A percentile compares a stretch with the other conserved stretches of the same genome.
These are phyloP conservation scores for Cyclaneusma minus DNA, from an alignment of 2,329 filamentous ascomycete genomes.

Conservation along the genomic window DNA sequence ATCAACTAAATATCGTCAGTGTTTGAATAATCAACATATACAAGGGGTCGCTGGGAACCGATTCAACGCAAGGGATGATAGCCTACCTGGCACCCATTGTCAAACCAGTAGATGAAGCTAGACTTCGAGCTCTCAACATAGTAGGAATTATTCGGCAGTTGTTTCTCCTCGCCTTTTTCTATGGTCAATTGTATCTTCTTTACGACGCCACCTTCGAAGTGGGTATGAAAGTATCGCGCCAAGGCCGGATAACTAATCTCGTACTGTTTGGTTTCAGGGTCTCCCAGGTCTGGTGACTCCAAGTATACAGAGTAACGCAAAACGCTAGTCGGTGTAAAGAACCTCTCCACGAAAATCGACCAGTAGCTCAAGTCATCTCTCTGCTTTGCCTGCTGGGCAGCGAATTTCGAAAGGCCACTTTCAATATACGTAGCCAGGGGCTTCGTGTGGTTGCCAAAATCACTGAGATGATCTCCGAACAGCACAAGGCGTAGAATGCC, in stretches of 20 bases:
- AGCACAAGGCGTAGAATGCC: conserved; percentile 44
- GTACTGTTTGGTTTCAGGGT: conserved; percentile 58
- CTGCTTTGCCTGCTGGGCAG: conserved; percentile 35
- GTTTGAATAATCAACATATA: neutral
- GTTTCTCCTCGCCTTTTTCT: conserved; percentile 46
- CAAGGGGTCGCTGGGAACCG: too few species aligned
- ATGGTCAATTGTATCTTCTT: conserved; percentile 74
- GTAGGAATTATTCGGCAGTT: conserved; percentile 46
- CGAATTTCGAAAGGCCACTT: conserved; percentile 8
- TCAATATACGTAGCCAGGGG: conserved; percentile 11
- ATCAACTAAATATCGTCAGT: conserved; percentile 42
- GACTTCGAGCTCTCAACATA: conserved; percentile 63
- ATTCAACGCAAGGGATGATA: conserved; percentile 1
- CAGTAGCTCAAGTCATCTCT: conserved; percentile 61
- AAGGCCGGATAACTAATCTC: conserved; percentile 73
- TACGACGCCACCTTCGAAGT: conserved; percentile 78
- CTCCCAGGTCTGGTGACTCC: conserved; percentile 38
- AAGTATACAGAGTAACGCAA: conserved; percentile 58
- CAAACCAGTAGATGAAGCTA: conserved; percentile 80
- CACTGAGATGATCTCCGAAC: conserved; percentile 46
- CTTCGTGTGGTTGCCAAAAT: conserved; percentile 31
- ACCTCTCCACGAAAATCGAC: conserved; percentile 63
- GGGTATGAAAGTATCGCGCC: conserved; percentile 76
- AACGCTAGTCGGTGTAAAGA: conserved; percentile 65
- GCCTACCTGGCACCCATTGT: conserved; percentile 66